Conservation (phyloP, 176 grass and related monocot species). For the Poa annua region DNA sequence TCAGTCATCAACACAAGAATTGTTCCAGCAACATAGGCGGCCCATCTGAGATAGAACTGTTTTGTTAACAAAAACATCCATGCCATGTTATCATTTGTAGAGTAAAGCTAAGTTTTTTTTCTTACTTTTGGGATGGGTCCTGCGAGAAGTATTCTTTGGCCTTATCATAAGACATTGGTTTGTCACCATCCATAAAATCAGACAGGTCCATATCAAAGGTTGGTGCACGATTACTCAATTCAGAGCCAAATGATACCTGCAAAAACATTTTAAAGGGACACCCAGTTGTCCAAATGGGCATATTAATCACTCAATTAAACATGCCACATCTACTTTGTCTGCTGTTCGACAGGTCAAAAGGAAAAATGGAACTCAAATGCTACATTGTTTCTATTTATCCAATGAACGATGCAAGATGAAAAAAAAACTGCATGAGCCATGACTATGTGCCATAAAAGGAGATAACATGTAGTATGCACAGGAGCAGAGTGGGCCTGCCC, state of each 20-base stretch:
- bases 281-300: slow-evolving; percentile 23
- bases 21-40: slow-evolving; percentile 97
- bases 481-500: slow-evolving; percentile 31
- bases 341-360: not conserved
- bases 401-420: slow-evolving; percentile 14
- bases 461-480: not conserved
- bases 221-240: slow-evolving; percentile 88
- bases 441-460: not conserved
- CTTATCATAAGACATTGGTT: slow-evolving; percentile 84
- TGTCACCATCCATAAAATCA: slow-evolving; percentile 91
- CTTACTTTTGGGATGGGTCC: slow-evolving; percentile 92
- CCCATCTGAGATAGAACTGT: slow-evolving; percentile 75
- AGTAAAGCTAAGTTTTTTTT: slow-evolving; percentile 29
- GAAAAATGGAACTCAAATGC: slow-evolving; percentile 15
- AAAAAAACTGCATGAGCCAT: slow-evolving; percentile 23
- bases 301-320: slow-evolving; percentile 2
- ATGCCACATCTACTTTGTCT: not conserved
- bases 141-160: slow-evolving; percentile 75
- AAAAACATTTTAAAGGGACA: slow-evolving; percentile 28
- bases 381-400: slow-evolving; percentile 2
- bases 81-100: slow-evolving; percentile 22
- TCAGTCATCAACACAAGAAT: slow-evolving; percentile 95
- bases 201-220: slow-evolving; percentile 96
- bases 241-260: slow-evolving; percentile 96
- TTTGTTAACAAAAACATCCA: slow-evolving; percentile 25